Evolutionary conservation across 2,329 filamentous ascomycete genomes (phyloP), one percentile per base, ranked within the genome.

Genomic region (Cordyceps javanica): DNA sequence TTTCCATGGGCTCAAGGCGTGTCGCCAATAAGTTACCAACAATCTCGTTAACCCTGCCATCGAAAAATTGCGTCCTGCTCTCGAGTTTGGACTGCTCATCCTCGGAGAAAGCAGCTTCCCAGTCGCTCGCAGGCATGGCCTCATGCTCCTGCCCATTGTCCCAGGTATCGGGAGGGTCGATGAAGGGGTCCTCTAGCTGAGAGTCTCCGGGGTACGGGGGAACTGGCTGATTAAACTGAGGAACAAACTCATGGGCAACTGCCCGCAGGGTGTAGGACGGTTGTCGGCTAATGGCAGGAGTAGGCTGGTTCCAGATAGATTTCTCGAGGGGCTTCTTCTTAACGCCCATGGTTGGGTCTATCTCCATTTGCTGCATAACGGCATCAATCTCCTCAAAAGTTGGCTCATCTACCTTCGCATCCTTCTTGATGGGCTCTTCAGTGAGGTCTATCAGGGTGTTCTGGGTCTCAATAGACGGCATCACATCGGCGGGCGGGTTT

Each of bases 321-420:
- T 76, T 70, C 46, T 79, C 75, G 14, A 77, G 69, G 8, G 74
- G 75, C 66, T 85, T 86, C 67, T 91, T 89, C 59, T 44, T 54
- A 11, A 91, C 82, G 13, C 89, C 89, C 69, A 88, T 83, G 53
- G 87, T 85, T 2, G 88, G 88, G 62, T 91, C 85, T 49, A 79
- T 83, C 59, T 86, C 82, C 65, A 97, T 81, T 60, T 94, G 88
- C 62, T 87, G 84, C 91, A 97, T 96, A 54, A 97, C 86, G 45
- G 88, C 90, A 74, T 97, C 92, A 66, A 97, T 92, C 68, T 97
- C 91, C 63, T 93, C 87, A 64, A 90, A 90, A 0, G 86, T 82
- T 7, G 75, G 78, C 61, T 77, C 66, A 4, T 64, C 62, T 23
- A 66, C 62, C n/a, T 61, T 62, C 65, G 67, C 39, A 64, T 64